phyloP scores from a whole-genome alignment of 2,329 filamentous ascomycete genomes.

The Dothideomycetes sp. region DNA sequence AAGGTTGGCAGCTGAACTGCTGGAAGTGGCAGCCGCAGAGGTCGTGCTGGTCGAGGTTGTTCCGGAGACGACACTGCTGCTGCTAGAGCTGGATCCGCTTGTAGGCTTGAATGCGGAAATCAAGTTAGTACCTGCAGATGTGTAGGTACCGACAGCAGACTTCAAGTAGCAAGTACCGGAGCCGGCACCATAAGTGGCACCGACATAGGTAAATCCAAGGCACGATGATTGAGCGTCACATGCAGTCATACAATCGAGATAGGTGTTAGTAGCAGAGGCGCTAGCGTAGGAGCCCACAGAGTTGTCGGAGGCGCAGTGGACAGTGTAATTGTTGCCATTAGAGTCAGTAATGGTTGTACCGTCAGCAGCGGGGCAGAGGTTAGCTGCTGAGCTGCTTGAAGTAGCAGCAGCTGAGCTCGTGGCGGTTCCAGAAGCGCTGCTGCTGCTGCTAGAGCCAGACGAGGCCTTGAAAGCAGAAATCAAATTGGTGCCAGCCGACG shows the following conservation, averaged over 20 bases:
- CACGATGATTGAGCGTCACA: slow-evolving; percentile 10
- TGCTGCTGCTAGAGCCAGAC: neutral
- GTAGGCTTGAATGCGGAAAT: slow-evolving; percentile 5
- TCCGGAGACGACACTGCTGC: slow-evolving; percentile 1
- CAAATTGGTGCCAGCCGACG: slow-evolving; percentile 2
- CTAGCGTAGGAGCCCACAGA: slow-evolving; percentile 6
- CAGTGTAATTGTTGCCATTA: slow-evolving; percentile 6
- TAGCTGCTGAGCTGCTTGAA: slow-evolving; percentile 7
- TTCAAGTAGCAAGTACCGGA: slow-evolving; percentile 7
- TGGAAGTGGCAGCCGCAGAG: slow-evolving; percentile 2
- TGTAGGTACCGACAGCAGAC: slow-evolving; percentile 3
- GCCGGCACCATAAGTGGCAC: slow-evolving; percentile 5
- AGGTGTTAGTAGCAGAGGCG: slow-evolving; percentile 5
- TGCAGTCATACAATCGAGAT: slow-evolving; percentile 10
- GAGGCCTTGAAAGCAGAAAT: slow-evolving; percentile 6
- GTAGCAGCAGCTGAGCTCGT: slow-evolving; percentile 10
- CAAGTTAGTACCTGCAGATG: slow-evolving; percentile 2
- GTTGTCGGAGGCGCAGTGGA: slow-evolving; percentile 10
- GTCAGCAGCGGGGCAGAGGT: slow-evolving; percentile 1
- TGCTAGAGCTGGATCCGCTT: neutral
- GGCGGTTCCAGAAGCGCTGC: slow-evolving; percentile 5
- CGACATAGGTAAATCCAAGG: slow-evolving; percentile 9
- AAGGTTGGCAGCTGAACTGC: slow-evolving; percentile 6
- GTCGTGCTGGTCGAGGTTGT: slow-evolving; percentile 6
- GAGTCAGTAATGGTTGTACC: slow-evolving; percentile 1